Percentiles rank a stretch among this genome's conserved stretches.
Conservation (phyloP, 2,329 filamentous ascomycete genomes). For the Fusarium irregulare region DNA sequence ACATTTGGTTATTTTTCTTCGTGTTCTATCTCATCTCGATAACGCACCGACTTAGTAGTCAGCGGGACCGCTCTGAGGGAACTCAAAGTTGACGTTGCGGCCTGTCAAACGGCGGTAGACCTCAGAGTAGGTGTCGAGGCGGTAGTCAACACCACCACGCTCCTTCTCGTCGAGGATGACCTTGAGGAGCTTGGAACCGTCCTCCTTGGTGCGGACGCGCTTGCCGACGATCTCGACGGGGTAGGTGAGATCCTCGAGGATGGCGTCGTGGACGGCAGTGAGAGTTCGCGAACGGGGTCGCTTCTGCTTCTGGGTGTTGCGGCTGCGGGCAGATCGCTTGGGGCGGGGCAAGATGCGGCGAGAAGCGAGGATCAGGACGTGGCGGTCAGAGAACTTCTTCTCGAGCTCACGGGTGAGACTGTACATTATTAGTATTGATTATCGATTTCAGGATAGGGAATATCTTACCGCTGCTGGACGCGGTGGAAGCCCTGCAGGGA, state of each 20-base stretch:
- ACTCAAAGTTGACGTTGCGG: conserved; percentile 97
- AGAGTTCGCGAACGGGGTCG: conserved; percentile 97
- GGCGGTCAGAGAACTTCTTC: conserved; percentile 99
- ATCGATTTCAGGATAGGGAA: background rate
- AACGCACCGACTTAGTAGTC: conserved; percentile 76
- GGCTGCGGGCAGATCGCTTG: conserved; percentile 96
- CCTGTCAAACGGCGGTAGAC: conserved; percentile 98
- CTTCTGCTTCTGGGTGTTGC: conserved; percentile 98
- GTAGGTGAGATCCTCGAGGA: conserved; percentile 98
- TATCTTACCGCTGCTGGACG: conserved; percentile 96
- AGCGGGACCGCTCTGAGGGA: conserved; percentile 82
- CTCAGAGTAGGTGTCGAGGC: conserved; percentile 99
- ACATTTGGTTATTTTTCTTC: conserved; percentile 22
- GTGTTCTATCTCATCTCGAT: conserved; percentile 32
- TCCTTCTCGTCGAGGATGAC: conserved; percentile 99
- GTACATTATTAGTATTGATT: conserved; percentile 35
- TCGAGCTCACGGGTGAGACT: conserved; percentile 99
- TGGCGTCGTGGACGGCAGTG: conserved; percentile 98
- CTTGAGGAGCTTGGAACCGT: conserved; percentile 98
- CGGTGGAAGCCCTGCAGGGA: conserved; percentile 99
- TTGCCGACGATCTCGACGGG: conserved; percentile 99
- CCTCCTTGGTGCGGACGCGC: conserved; percentile 98
- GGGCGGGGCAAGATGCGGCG: conserved; percentile 98
- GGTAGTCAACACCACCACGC: conserved; percentile 98
- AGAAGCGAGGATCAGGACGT: conserved; percentile 98